Evolutionary conservation across 192 early-diverging fungal species (phyloP).

Genomic region (Coemansia sp.): DNA sequence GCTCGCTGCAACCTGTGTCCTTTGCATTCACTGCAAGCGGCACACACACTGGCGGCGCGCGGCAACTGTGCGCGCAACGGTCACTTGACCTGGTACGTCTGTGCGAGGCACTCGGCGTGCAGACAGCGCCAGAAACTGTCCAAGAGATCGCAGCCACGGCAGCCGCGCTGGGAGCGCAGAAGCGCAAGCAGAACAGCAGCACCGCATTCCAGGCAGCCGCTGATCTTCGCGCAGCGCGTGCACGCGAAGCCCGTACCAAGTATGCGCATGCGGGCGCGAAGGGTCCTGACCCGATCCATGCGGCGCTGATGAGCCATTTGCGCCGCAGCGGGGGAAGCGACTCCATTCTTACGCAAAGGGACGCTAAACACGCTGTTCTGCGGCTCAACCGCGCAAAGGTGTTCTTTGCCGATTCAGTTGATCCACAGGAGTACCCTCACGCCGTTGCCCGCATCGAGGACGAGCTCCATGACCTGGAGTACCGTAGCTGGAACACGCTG

Average conservation of each 20-base stretch:
- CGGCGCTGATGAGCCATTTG: slow-evolving; percentile 15
- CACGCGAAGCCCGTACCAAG: slow-evolving; percentile 34
- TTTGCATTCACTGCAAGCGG: slow-evolving; percentile 22
- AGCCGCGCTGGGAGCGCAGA: neutral
- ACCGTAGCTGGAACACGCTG: slow-evolving; percentile 34
- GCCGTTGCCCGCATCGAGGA: slow-evolving; percentile 23
- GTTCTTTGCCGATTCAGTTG: slow-evolving; percentile 36
- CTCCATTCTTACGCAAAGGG: neutral
- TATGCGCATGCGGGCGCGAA: slow-evolving; percentile 11
- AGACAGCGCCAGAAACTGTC: neutral
- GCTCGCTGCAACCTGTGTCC: slow-evolving; percentile 7
- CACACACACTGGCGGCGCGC: neutral
- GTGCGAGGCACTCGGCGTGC: slow-evolving; percentile 17
- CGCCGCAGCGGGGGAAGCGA: slow-evolving; percentile 19
- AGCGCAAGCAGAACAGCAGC: neutral
- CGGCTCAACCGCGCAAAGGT: slow-evolving; percentile 22
- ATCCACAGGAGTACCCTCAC: slow-evolving; percentile 14
- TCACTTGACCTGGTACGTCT: slow-evolving; percentile 36
- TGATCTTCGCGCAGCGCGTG: slow-evolving; percentile 30
- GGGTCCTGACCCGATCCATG: slow-evolving; percentile 12
- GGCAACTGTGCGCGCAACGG: slow-evolving; percentile 31
- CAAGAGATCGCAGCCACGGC: slow-evolving; percentile 20
- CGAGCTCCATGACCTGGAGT: slow-evolving; percentile 30
- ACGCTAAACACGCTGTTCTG: slow-evolving; percentile 10
- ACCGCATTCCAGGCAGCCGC: neutral